Percentiles rank a stretch among this genome's conserved stretches.
These are phyloP conservation scores for Plasmodium gaboni DNA, from an alignment of 169 alveolate genomes.

Conservation along the genomic window DNA sequence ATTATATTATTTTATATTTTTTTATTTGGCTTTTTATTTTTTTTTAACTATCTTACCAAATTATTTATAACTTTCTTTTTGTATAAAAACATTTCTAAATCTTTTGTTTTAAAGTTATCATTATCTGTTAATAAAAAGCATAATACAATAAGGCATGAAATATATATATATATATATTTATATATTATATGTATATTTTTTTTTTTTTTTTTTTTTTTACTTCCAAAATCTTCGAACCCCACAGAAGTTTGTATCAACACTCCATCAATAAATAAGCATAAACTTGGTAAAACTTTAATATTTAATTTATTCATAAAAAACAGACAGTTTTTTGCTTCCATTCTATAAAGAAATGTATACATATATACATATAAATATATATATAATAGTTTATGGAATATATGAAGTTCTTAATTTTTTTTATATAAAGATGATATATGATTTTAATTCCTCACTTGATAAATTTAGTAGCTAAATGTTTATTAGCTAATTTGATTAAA, in stretches of 20 bases:
- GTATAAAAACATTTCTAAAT: slow-evolving; percentile 48
- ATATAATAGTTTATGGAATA: no score
- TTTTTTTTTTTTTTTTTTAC: slow-evolving; percentile 11
- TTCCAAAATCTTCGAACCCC: slow-evolving; percentile 76
- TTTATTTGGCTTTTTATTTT: slow-evolving; percentile 6
- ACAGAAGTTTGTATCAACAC: slow-evolving; percentile 49
- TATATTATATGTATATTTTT: not conserved
- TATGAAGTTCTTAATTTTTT: no score
- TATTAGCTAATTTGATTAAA: slow-evolving; percentile 60
- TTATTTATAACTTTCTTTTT: slow-evolving; percentile 54
- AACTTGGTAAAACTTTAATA: slow-evolving; percentile 57
- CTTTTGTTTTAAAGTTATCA: slow-evolving; percentile 63
- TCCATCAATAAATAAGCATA: slow-evolving; percentile 72
- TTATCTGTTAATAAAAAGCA: slow-evolving; percentile 22
- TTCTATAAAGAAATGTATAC: slow-evolving; percentile 15
- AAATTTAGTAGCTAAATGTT: slow-evolving; percentile 55
- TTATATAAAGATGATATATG: no score
- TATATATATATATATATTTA: not conserved
- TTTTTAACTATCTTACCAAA: slow-evolving; percentile 32
- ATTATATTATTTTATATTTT: slow-evolving; percentile 19
- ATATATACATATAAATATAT: not conserved
- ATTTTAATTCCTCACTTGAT: slow-evolving; percentile 28
- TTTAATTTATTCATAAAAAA: slow-evolving; percentile 67
- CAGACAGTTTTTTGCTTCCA: slow-evolving; percentile 70
- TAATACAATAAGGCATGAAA: not conserved